Evolutionary conservation across 345 rosid genomes (phyloP), one percentile per base, ranked within the genome.

Genomic region (Citrus inodora): DNA sequence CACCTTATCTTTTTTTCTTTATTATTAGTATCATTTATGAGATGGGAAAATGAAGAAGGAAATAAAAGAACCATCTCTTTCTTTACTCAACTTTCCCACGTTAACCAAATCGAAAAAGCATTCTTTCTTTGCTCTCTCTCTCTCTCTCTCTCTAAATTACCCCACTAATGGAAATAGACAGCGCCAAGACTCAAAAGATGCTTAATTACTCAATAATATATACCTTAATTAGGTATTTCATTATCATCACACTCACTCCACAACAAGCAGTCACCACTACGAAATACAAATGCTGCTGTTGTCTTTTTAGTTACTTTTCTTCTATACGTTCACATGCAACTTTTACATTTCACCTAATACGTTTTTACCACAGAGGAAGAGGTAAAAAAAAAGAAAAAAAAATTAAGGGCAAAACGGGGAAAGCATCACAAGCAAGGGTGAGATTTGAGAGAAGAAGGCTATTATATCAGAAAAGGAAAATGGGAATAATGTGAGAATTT

Each of bases 61-160:
- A 83, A 85, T 86, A 86, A 80, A 83, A 85, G 87, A 86, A 80
- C 74, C 78, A 77, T 88, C 87, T 85, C 88, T 85, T 85, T 91
- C 88, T 83, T 71, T 71, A 67, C 85, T 75, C 75, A 70, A 73
- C 79, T 80, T 80, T 83, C 91, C 87, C 88, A 91, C 89, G 91
- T 91, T 87, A 91, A 86, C 88, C 89, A 85, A 91, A 91, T 91
- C 89, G 92, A 89, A 89, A 46, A 88, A 88, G 91, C 92, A 84
- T 78, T 75, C 78, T 25, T 9, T 69, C 42, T 25, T 68, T 32
- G n/a, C 71, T 55, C 72, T 32, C 33, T 32, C 33, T 32, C 72
- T 32, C 33, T 32, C 33, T 32, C 78, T 67, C 74, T 63, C 79
- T 28, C 68, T 79, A 68, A 1, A 71, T 71, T 24, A 25, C 48